phyloP scores from a whole-genome alignment of 768 basidiomycete genomes.

The Pulveroboletus sp. region DNA sequence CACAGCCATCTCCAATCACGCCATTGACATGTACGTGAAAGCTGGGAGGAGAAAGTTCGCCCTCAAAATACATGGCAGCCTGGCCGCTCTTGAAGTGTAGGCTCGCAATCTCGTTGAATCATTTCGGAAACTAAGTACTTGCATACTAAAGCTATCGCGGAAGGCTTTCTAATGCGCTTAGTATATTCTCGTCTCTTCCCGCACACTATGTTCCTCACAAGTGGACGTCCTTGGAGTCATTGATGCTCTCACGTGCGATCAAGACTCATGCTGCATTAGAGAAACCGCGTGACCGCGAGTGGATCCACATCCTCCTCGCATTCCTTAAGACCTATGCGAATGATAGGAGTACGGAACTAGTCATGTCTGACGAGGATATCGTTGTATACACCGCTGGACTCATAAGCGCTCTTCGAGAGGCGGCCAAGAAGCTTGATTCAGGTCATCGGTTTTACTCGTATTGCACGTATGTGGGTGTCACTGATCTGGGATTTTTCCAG shows the following conservation, averaged over 20 bases:
- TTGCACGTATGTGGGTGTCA: not conserved
- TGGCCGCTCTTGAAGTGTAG: slow-evolving; percentile 88
- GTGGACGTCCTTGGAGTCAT: slow-evolving; percentile 77
- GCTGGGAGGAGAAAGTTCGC: slow-evolving; percentile 85
- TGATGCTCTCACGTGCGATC: slow-evolving; percentile 71
- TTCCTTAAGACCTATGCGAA: slow-evolving; percentile 70
- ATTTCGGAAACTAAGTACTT: slow-evolving; percentile 5
- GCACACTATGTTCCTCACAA: slow-evolving; percentile 79
- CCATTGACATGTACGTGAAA: slow-evolving; percentile 79
- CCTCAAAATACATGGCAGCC: slow-evolving; percentile 74
- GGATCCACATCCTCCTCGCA: slow-evolving; percentile 73
- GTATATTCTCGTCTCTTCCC: slow-evolving; percentile 74
- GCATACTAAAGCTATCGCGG: slow-evolving; percentile 56
- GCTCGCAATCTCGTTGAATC: slow-evolving; percentile 29
- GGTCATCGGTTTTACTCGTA: slow-evolving; percentile 35
- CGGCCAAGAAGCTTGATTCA: slow-evolving; percentile 49
- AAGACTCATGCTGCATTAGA: slow-evolving; percentile 57
- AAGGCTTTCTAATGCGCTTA: slow-evolving; percentile 55
- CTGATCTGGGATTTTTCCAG: slow-evolving; percentile 35
- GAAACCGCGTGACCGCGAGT: slow-evolving; percentile 64
- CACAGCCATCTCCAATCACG: slow-evolving; percentile 64
- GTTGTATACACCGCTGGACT: slow-evolving; percentile 48
- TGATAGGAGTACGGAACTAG: slow-evolving; percentile 46
- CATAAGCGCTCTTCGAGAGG: slow-evolving; percentile 43
- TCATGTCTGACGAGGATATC: slow-evolving; percentile 50